Evolutionary conservation across 345 rosid species (phyloP).

Genomic region (Salix koriyanagi): DNA sequence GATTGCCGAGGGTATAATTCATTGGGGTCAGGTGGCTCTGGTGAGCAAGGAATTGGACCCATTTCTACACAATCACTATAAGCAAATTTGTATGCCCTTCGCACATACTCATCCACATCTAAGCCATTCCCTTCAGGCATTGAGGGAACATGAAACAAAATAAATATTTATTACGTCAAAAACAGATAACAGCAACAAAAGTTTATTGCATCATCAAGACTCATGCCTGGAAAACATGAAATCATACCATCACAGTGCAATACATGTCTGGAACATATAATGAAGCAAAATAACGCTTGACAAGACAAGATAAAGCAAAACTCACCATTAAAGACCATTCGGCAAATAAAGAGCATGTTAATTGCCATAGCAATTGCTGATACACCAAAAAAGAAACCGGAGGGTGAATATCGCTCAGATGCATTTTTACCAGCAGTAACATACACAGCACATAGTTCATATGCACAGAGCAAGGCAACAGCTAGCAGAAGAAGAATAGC

Average conservation of each 20-base stretch:
- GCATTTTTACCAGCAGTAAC: conserved; percentile 85
- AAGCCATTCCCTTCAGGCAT: conserved; percentile 79
- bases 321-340: conserved; percentile 98
- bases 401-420: conserved; percentile 88
- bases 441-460: conserved; percentile 96
- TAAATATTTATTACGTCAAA: background rate
- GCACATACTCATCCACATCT: conserved; percentile 97
- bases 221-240: conserved; percentile 4
- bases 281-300: conserved; percentile 9
- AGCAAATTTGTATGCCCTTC: conserved; percentile 96
- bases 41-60: conserved; percentile 85
- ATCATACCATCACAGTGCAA: conserved; percentile 10
- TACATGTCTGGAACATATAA: conserved; percentile 7
- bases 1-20: conserved; percentile 94
- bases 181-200: background rate
- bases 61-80: conserved; percentile 94
- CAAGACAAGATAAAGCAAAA: conserved; percentile 13
- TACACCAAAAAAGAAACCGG: conserved; percentile 98
- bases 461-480: conserved; percentile 89
- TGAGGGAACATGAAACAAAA: conserved; percentile 12
- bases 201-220: conserved; percentile 3
- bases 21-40: conserved; percentile 94
- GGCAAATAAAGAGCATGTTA: conserved; percentile 97
- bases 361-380: conserved; percentile 96
- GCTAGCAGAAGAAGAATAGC: conserved; percentile 96